A percentile compares a stretch with the other conserved stretches of the same genome.
These are phyloP conservation scores for Xylaria sp. DNA, from an alignment of 2,329 filamentous ascomycete genomes.

Conservation along the genomic window DNA sequence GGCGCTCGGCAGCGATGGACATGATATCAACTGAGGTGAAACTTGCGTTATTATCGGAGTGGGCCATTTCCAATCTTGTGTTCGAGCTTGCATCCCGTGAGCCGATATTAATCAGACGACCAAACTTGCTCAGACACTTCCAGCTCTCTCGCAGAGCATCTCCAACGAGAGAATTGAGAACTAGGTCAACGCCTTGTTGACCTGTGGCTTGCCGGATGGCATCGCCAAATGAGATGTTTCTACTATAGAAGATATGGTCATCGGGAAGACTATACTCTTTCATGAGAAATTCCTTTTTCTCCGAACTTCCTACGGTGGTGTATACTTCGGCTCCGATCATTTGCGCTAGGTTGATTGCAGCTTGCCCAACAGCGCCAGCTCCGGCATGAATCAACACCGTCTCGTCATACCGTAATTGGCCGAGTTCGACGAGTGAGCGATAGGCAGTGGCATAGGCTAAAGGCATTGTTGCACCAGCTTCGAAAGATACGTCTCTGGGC, in stretches of 20 bases:
- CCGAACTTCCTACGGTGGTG: conserved; percentile 45
- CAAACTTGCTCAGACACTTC: conserved; percentile 49
- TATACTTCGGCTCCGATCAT: conserved; percentile 48
- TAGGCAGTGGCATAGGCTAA: conserved; percentile 47
- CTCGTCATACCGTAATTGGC: conserved; percentile 45
- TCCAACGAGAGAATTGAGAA: conserved; percentile 46
- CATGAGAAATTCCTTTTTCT: conserved; percentile 48
- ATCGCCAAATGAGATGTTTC: conserved; percentile 45
- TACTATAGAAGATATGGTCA: conserved; percentile 47
- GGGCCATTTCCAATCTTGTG: conserved; percentile 60
- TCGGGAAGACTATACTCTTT: conserved; percentile 46
- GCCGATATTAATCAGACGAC: conserved; percentile 48
- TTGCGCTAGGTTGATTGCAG: conserved; percentile 46
- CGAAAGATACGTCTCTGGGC: conserved; percentile 46
- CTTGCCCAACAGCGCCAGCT: conserved; percentile 48
- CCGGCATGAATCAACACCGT: conserved; percentile 47
- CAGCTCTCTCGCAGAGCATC: conserved; percentile 49
- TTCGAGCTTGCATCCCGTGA: conserved; percentile 42
- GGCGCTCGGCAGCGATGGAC: conserved; percentile 53
- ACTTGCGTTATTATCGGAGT: conserved; percentile 60
- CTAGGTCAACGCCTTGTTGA: conserved; percentile 44
- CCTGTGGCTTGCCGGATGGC: conserved; percentile 43
- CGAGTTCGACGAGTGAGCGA: conserved; percentile 46
- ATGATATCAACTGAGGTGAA: conserved; percentile 61
- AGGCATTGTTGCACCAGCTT: conserved; percentile 46